Evolutionary conservation across 139 green algal species (phyloP).

Genomic region (Chlamydomonas schloesseri): DNA sequence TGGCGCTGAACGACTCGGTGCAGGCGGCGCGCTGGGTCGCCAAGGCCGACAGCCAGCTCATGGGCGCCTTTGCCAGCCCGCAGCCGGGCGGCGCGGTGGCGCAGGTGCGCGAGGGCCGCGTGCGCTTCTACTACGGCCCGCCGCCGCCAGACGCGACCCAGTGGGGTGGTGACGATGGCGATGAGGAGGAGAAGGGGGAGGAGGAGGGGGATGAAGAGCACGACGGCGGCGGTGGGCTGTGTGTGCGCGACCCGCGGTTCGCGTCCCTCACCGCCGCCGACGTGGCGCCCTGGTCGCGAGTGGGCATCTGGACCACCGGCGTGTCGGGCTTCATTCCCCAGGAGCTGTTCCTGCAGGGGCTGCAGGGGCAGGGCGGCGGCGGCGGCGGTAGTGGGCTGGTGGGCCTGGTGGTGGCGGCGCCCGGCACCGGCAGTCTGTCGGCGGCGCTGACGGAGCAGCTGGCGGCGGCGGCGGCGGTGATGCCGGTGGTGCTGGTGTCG

Average conservation of each 20-base stretch:
- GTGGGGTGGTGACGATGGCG: too few relatives aligned
- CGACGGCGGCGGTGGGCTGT: not conserved
- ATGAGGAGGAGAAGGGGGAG: too few relatives aligned
- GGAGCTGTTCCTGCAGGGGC: constrained; percentile 28
- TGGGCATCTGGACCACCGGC: constrained; percentile 43
- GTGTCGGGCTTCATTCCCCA: constrained; percentile 19
- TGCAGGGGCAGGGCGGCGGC: too few relatives aligned
- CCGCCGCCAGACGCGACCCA: not conserved
- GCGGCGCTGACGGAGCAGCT: not conserved
- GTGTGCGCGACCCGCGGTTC: not conserved
- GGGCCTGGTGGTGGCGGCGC: constrained; percentile 51
- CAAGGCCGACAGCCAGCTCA: constrained; percentile 61
- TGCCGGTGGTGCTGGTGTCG: constrained; percentile 44
- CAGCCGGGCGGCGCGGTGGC: constrained; percentile 31
- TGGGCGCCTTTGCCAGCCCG: constrained; percentile 50
- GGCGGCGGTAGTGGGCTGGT: not conserved
- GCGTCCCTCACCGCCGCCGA: not conserved
- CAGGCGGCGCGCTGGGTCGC: constrained; percentile 40
- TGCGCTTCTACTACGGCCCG: constrained; percentile 37
- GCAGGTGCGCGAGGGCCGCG: constrained; percentile 36
- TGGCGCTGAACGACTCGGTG: constrained; percentile 48
- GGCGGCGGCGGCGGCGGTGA: constrained; percentile 24
- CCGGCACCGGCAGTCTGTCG: constrained; percentile 51
- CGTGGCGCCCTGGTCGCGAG: not conserved
- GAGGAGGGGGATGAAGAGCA: too few relatives aligned